Conservation (phyloP, 805 yeast species). For the Nakazawaea siamensis region DNA sequence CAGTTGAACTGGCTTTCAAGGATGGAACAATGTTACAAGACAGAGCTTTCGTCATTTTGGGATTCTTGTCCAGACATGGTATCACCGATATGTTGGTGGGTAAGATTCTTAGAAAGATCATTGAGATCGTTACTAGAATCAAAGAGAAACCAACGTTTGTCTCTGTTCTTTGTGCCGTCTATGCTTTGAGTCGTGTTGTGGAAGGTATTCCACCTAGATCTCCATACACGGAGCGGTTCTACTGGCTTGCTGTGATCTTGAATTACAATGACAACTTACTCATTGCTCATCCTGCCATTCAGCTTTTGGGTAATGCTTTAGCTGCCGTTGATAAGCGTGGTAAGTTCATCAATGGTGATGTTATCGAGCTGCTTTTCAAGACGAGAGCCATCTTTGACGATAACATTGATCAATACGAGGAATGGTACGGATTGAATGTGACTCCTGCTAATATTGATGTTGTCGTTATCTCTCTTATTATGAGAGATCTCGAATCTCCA, state of each 20-base stretch:
- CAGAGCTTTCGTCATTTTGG: conserved; percentile 61
- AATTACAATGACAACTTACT: conserved; percentile 18
- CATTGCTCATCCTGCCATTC: conserved; percentile 22
- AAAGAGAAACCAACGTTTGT: conserved; percentile 21
- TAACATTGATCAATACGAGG: conserved; percentile 34
- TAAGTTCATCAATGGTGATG: conserved; percentile 17
- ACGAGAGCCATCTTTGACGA: conserved; percentile 31
- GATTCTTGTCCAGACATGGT: conserved; percentile 57
- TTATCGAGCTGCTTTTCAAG: conserved; percentile 21
- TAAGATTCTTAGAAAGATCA: conserved; percentile 18
- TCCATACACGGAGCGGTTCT: conserved; percentile 34
- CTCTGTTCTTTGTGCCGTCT: conserved; percentile 25
- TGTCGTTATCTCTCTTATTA: conserved; percentile 35
- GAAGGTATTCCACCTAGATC: conserved; percentile 40
- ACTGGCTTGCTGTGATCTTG: conserved; percentile 34
- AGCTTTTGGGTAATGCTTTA: conserved; percentile 28
- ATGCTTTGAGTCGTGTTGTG: conserved; percentile 38
- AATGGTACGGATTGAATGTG: conserved; percentile 27
- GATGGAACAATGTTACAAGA: conserved; percentile 52
- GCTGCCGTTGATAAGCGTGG: conserved; percentile 23
- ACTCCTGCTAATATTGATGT: conserved; percentile 41
- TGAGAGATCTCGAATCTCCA: conserved; percentile 54
- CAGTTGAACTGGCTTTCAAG: conserved; percentile 53
- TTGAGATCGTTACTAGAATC: conserved; percentile 1
- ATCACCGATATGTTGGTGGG: conserved; percentile 47